Evolutionary conservation across 1,284 basidiomycete species (phyloP), one percentile per base, ranked within the genome.

Genomic region (Irpex rosettiformis): DNA sequence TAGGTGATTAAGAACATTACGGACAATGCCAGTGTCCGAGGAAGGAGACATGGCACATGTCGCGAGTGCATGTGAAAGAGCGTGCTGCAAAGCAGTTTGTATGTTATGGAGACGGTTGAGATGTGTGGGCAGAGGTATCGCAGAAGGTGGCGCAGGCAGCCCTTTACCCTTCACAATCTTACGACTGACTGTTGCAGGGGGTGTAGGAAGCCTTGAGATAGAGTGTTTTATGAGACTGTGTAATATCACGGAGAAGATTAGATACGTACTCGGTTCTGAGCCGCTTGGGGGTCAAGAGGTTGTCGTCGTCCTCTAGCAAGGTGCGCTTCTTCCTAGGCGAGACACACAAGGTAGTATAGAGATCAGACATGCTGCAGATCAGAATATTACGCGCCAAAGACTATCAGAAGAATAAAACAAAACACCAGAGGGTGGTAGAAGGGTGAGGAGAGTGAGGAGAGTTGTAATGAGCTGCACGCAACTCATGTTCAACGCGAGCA

Each of bases 11-110:
- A 92, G 77, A n/a, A 92, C 88, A 69, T 88, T 90, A 58, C 82
- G 82, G 6, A 91, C 79, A 61, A 86, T 75, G 53, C 89, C 88
- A 1, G 85, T 88, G 65, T 91, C 88, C 5, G 86, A 80, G 5
- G 83, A 80, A 2, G 90, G 89, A n/a, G 89, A 85, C 22, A 88
- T 82, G 28, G 88, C 87, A 62, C 82, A 88, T 6, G 90, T 89
- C 3, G 91, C 91, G 37, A 93, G 80, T 4, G 89, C 88, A 72
- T 91, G 89, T 1, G 91, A 90, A 58, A 93, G 78, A 52, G 90
- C 89, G 67, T 88, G 86, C 65, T 91, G 88, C 33, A 93, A 74
- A 13, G 84, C 82, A 27, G 80, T 84, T 64, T 91, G 85, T 56
- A 86, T 77, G 58, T 72, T 77, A 63, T 78, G 75, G 52, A 91